Evolutionary conservation across 805 yeast species (phyloP).

Genomic region (Lipomyces sp.): DNA sequence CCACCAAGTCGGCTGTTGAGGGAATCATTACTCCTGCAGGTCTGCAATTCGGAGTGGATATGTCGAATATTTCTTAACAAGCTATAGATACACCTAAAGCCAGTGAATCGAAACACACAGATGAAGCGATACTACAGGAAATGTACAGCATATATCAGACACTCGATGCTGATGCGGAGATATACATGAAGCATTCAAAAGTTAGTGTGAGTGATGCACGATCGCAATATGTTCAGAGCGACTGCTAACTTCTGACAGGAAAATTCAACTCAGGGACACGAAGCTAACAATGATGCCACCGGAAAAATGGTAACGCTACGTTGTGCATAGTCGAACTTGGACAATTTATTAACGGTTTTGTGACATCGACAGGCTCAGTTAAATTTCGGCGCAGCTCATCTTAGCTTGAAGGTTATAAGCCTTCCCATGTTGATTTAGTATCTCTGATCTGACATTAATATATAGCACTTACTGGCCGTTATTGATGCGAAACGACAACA

Average conservation of each 20-base stretch:
- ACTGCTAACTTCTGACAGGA: neutral
- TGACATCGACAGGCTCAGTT: constrained; percentile 16
- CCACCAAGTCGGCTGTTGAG: constrained; percentile 15
- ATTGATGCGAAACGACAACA: constrained; percentile 82
- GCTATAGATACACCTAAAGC: constrained; percentile 29
- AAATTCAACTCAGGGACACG: neutral
- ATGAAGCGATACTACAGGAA: constrained; percentile 17
- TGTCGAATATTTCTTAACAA: neutral
- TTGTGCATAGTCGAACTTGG: neutral
- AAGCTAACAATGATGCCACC: neutral
- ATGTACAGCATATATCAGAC: constrained; percentile 27
- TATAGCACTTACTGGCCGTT: constrained; percentile 65
- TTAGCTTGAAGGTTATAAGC: constrained; percentile 59
- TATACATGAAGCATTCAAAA: constrained; percentile 1
- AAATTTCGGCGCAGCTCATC: constrained; percentile 70
- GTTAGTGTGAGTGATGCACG: neutral
- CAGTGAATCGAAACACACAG: constrained; percentile 16
- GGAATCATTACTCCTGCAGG: constrained; percentile 36
- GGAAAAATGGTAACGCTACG: constrained; percentile 11
- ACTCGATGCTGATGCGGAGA: constrained; percentile 24
- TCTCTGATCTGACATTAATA: neutral
- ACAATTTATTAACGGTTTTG: neutral
- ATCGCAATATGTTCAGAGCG: neutral
- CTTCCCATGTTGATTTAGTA: neutral
- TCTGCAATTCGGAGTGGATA: neutral